A percentile compares a stretch with the other conserved stretches of the same genome.
phyloP scores from a whole-genome alignment of 129 eudicot genomes.

The Escallonia herrerae region DNA sequence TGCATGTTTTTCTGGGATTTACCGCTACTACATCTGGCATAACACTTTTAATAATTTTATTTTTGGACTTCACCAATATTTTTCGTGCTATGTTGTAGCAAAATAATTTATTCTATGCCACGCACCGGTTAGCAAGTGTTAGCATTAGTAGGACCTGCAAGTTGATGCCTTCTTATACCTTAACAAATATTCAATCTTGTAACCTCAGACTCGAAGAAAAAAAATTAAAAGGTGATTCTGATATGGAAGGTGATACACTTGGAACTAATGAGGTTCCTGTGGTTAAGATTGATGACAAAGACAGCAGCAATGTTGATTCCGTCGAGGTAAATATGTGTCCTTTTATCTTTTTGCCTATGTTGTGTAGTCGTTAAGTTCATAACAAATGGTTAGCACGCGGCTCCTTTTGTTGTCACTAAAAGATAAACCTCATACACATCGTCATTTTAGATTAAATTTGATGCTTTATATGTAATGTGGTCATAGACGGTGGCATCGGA shows the following conservation, averaged over 20 bases:
- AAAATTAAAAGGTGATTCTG: background rate
- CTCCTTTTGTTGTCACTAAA: no score
- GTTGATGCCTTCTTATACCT: background rate
- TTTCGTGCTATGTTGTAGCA: no score
- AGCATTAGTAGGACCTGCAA: background rate
- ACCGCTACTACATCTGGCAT: background rate
- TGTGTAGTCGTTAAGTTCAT: background rate
- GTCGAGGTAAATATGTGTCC: constrained; percentile 29
- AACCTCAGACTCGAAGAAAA: background rate
- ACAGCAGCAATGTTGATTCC: constrained; percentile 19
- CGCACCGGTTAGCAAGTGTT: background rate
- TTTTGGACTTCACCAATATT: background rate
- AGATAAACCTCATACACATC: no score
- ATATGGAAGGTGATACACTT: constrained; percentile 54
- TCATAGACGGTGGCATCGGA: no score
- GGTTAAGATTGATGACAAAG: constrained; percentile 30
- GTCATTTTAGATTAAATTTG: no score
- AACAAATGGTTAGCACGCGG: no score
- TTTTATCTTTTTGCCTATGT: background rate
- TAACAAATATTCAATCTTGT: background rate
- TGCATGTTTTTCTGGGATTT: background rate
- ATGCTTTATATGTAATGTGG: no score
- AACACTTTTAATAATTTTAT: background rate
- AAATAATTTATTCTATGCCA: no score
- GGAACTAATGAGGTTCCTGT: constrained; percentile 52